These are phyloP conservation scores for Geum urbanum DNA, from an alignment of 306 rosid species.

Conservation along the genomic window DNA sequence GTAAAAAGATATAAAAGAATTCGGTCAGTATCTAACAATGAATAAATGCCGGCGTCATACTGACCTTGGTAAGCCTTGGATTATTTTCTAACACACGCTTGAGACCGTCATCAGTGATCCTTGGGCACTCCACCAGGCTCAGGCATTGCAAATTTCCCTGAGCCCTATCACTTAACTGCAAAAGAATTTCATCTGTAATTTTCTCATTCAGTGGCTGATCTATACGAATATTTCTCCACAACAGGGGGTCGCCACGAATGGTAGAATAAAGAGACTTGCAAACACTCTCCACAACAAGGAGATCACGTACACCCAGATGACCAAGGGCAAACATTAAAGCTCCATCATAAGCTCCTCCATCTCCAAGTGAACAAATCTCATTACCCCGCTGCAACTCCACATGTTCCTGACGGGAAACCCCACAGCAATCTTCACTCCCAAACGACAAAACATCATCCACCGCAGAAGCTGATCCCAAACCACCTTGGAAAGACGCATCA, in stretches of 20 bases:
- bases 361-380: constrained; percentile 27
- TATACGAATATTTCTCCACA: constrained; percentile 71
- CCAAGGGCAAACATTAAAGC: constrained; percentile 50
- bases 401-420: constrained; percentile 19
- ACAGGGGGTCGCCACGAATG: constrained; percentile 55
- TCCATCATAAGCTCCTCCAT: constrained; percentile 44
- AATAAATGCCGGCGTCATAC: constrained; percentile 18
- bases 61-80: constrained; percentile 69
- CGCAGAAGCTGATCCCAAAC: constrained; percentile 34
- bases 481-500: constrained; percentile 15
- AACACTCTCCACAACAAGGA: constrained; percentile 59
- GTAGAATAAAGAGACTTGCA: constrained; percentile 56
- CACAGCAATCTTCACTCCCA: constrained; percentile 20
- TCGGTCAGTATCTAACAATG: constrained; percentile 8
- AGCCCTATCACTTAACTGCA: constrained; percentile 59
- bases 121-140: constrained; percentile 75
- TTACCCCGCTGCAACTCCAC: constrained; percentile 20
- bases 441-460: constrained; percentile 20
- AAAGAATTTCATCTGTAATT: constrained; percentile 75
- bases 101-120: constrained; percentile 83
- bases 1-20: background rate
- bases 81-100: constrained; percentile 71
- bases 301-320: constrained; percentile 63
- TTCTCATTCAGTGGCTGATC: constrained; percentile 81
- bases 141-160: constrained; percentile 67